Evolutionary conservation across 495 filamentous ascomycete species (phyloP).

Genomic region (Trichoderma reesei): DNA sequence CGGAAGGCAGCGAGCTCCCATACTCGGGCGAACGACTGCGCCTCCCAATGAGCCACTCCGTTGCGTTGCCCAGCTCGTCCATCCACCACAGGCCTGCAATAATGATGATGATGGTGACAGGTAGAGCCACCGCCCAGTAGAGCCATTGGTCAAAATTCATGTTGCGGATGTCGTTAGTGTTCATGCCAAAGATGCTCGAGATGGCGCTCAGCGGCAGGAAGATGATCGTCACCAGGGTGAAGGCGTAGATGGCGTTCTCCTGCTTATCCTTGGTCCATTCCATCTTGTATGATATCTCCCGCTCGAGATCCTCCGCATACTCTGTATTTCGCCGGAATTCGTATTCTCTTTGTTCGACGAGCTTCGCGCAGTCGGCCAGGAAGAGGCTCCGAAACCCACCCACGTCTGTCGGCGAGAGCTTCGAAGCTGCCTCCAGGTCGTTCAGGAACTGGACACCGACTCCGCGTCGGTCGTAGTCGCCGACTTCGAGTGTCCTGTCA

Average conservation of each 20-base stretch:
- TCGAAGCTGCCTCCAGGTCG: not conserved
- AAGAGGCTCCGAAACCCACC: conserved; percentile 23
- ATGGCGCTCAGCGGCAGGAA: conserved; percentile 55
- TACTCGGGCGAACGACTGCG: not conserved
- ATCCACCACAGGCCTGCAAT: conserved; percentile 27
- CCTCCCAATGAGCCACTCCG: conserved; percentile 12
- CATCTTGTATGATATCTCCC: conserved; percentile 24
- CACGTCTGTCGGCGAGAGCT: conserved; percentile 19
- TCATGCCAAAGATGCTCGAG: conserved; percentile 53
- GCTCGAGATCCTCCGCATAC: not conserved
- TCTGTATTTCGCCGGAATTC: not conserved
- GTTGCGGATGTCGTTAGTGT: conserved; percentile 42
- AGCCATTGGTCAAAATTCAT: conserved; percentile 36
- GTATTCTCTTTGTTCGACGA: conserved; percentile 12
- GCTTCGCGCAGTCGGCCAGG: conserved; percentile 17
- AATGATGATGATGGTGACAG: conserved; percentile 34
- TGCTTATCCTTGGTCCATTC: conserved; percentile 32
- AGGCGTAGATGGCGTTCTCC: conserved; percentile 42
- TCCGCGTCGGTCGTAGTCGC: not conserved
- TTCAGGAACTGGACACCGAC: not conserved
- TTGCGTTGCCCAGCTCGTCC: conserved; percentile 21
- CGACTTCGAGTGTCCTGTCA: not conserved
- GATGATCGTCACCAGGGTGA: conserved; percentile 54
- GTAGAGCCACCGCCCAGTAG: conserved; percentile 40
- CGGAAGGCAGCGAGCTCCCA: not conserved